Base-by-base conservation (phyloP, 179 eudicot genomes). In the Amaranthus tricolor region DNA sequence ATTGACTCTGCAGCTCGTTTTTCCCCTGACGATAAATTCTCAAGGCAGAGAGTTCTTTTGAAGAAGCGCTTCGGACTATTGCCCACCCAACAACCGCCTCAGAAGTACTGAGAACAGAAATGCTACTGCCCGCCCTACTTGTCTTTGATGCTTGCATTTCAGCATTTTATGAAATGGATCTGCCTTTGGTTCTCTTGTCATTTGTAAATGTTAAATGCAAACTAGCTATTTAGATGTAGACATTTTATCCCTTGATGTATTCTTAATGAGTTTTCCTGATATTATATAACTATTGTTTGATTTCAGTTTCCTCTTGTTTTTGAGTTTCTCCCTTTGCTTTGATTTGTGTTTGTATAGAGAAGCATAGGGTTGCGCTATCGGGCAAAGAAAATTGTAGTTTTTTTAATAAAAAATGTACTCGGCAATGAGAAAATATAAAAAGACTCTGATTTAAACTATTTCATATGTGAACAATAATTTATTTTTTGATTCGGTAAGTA, bases 21-120 rank as follows among this genome's bases (percentile, higher is more conserved):
- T 79, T 95, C 99, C 6, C 99, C 99, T 0, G 99, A 95, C 81
- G 99, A 95, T 80, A 95, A 95, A 76, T 93, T 79, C 83, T 89
- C 99, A 2, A 86, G 97, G 84, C 96, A 95, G 73, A 89, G 99
- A 83, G 89, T 93, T 79, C 86, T 91, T 64, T 70, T 95, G 74
- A 95, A 95, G 95, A 93, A 93, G 84, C 88, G 99, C 0, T 95
- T 95, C 64, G 97, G 97, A 54, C 84, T 95, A 75, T 86, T 95
- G 75, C 99, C 99, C 20, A 95, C 98, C 53, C 99, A 95, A 73
- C 85, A 88, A 66, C 87, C 98, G 20, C 83, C 96, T 24, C 89
- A 77, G 6, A 91, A 93, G 81, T 95, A 95, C 83, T 95, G 87
- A 93, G 53, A 44, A 16, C 58, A 62, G 43, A 59, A 43, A 45